Evolutionary conservation across 306 rosid species (phyloP), one percentile per base, ranked within the genome.

Genomic region (Betula pendula): DNA sequence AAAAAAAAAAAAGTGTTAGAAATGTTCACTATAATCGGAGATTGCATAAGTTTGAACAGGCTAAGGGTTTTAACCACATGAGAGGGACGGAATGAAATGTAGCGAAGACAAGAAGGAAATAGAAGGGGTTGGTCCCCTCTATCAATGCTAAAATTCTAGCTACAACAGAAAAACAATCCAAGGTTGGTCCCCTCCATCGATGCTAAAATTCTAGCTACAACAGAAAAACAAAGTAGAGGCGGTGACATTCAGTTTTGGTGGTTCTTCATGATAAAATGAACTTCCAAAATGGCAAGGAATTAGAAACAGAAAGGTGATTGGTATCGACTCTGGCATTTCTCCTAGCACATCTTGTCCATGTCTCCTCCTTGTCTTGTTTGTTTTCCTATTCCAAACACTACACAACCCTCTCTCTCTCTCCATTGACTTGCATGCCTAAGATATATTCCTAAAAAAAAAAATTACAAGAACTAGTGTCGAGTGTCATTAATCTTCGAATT

Each of bases 321-420:
- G 76, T 51, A 11, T 70, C 72, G 31, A 29, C 40, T 51, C 42
- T 70, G 87, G 55, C 43, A 42, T 81, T 83, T 82, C 74, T 76
- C 35, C 81, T 9, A 68, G 40, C 90, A 86, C 35, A 42, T 7
- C 73, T 78, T 80, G 87, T 84, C 88, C 83, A 69, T 72, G 82
- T n/a, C n/a, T n/a, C n/a, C n/a, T n/a, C n/a, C n/a, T n/a, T n/a
- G n/a, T n/a, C n/a, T n/a, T n/a, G n/a, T n/a, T n/a, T n/a, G n/a
- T n/a, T n/a, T n/a, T n/a, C n/a, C n/a, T n/a, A n/a, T n/a, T n/a
- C n/a, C n/a, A n/a, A n/a, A n/a, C n/a, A n/a, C n/a, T n/a, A n/a
- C n/a, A n/a, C n/a, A n/a, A n/a, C n/a, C n/a, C n/a, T n/a, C n/a
- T n/a, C n/a, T n/a, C n/a, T n/a, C n/a, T n/a, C n/a, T n/a, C n/a